Conservation (phyloP, 116 monocot species). For the Trichopus zeylanicus region DNA sequence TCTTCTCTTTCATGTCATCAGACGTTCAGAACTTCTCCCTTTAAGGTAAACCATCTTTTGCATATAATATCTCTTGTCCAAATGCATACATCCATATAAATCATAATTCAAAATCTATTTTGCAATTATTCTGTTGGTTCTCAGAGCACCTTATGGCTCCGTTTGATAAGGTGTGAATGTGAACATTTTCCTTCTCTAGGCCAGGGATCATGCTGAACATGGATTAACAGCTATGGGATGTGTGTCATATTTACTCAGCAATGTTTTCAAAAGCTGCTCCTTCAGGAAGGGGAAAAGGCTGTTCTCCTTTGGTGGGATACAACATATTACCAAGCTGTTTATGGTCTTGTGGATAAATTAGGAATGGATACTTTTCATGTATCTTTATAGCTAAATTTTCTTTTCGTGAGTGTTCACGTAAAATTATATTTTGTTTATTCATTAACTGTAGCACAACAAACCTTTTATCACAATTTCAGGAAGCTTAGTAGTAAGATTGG, state of each 20-base stretch:
- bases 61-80: not conserved
- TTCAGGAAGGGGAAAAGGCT: constrained; percentile 94
- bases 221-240: constrained; percentile 54
- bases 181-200: constrained; percentile 26
- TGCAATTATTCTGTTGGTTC: not conserved
- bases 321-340: constrained; percentile 79
- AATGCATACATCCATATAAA: no score
- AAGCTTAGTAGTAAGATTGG: constrained; percentile 83
- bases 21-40: constrained; percentile 35
- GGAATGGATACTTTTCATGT: constrained; percentile 23
- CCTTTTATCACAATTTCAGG: constrained; percentile 37
- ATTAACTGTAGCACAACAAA: no score
- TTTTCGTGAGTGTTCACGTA: not conserved
- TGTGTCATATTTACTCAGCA: constrained; percentile 66
- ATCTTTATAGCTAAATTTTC: no score
- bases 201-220: constrained; percentile 23
- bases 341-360: constrained; percentile 88
- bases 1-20: constrained; percentile 30
- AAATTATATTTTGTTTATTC: not conserved
- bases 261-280: constrained; percentile 64
- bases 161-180: not conserved
- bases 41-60: constrained; percentile 38
- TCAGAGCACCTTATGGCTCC: not conserved
- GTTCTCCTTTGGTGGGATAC: constrained; percentile 77
- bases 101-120: not conserved